Base-by-base conservation (phyloP, 805 yeast species). In the Priceomyces haplophilus region DNA sequence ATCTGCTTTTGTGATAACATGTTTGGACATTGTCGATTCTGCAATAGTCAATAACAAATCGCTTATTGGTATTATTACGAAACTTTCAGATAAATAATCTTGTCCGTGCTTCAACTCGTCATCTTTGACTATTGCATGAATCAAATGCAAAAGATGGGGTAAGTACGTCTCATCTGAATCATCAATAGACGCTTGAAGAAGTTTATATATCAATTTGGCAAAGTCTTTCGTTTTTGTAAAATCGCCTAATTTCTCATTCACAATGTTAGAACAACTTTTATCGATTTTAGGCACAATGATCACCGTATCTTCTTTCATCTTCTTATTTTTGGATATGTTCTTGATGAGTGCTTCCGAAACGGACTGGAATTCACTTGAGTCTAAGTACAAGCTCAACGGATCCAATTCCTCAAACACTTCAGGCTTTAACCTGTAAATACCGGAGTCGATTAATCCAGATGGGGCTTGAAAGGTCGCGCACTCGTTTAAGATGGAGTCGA, bases 381-480 rank as follows among this genome's bases (percentile, higher is more conserved):
- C 80, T 44, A 73, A 61, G 47, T 67, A 65, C 15, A 75, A 53
- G 49, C 72, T 73, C 45, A 81, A 60, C 2, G 88, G 88, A 58
- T 91, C 93, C 34, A 90, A 76, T 20, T 73, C 65, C 1, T 66
- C 69, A 42, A 64, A 72, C 21, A 66, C 64, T 38, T 79, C 73
- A 2, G 76, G 72, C 54, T 85, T 88, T 46, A 93, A 70, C 20
- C 79, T 69, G 61, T 85, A 91, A 19, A 76, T 58, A 2, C 96
- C 88, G 17, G 73, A 62, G 49, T 85, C 85, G 18, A 74, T 60
- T 15, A 74, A 50, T 3, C 81, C 78, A 3, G 74, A 64, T 2
- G 95, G 93, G 1, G 84, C 73, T n/a, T 71, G 71, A 49, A 73
- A 80, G 27, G 72, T 78, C 1, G 96, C 82, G 25, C 81, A 71